These are phyloP conservation scores for Fusarium avenaceum DNA, from an alignment of 2,329 filamentous ascomycete genomes.

Conservation along the genomic window DNA sequence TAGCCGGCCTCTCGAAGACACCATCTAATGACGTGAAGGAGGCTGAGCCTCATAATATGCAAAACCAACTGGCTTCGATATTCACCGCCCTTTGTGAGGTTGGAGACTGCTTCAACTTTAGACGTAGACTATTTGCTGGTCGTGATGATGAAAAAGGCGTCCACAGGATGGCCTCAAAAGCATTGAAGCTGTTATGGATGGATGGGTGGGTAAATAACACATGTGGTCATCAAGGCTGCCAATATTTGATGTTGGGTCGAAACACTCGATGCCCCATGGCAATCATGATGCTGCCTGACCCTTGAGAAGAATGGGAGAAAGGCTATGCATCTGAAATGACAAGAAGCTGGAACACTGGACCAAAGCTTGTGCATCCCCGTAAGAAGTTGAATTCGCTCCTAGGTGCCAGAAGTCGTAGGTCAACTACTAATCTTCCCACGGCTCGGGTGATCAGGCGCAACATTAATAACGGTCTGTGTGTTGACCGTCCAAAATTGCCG, in stretches of 20 bases:
- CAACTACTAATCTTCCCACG: too few relatives aligned
- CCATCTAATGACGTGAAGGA: slow-evolving; percentile 9
- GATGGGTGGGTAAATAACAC: slow-evolving; percentile 18
- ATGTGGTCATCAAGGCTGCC: neutral
- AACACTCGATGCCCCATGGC: neutral
- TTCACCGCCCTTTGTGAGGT: slow-evolving; percentile 31
- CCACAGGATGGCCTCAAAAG: slow-evolving; percentile 35
- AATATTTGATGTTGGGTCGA: slow-evolving; percentile 5
- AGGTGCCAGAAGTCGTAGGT: neutral
- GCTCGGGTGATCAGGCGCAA: neutral
- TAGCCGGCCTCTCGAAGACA: slow-evolving; percentile 5
- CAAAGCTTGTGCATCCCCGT: neutral
- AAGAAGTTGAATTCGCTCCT: neutral
- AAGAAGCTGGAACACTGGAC: neutral
- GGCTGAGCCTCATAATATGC: slow-evolving; percentile 21
- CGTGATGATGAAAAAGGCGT: slow-evolving; percentile 23
- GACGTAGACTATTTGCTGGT: slow-evolving; percentile 12
- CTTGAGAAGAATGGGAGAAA: neutral
- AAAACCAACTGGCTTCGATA: neutral
- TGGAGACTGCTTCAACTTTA: slow-evolving; percentile 8
- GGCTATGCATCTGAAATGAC: neutral
- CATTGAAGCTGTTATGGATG: slow-evolving; percentile 21
- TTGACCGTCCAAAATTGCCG: neutral
- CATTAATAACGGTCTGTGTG: neutral
- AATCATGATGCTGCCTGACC: slow-evolving; percentile 1